Evolutionary conservation across 768 basidiomycete species (phyloP), one percentile per base, ranked within the genome.

Genomic region (Pleurotus ostreatus): DNA sequence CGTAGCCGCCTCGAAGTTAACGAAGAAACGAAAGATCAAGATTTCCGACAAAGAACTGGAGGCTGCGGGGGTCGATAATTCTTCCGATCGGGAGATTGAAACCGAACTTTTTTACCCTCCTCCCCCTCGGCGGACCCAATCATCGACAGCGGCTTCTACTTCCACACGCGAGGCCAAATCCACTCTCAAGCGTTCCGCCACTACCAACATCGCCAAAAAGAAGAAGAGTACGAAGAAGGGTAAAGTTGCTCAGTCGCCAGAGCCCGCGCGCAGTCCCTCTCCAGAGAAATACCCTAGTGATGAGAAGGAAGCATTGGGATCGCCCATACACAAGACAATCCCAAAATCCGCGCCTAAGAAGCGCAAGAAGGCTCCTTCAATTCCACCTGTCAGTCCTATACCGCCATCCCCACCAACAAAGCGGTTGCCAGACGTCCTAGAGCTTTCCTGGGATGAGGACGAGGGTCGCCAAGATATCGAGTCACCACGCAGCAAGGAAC

Each of bases 31-130:
- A 74, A 75, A 80, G 65, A 66, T 78, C 57, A 59, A 63, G 38
- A 64, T 68, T 22, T 38, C 67, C n/a, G 15, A 55, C 43, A 71
- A 71, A 59, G 69, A 77, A 46, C 81, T 87, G 39, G 79, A 86
- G 26, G 68, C 68, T 4, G 79, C 80, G 8, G 82, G 79, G 5
- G 68, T 84, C 30, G 84, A 86, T 57, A 89, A 90, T 58, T 85
- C 86, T 4, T 79, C 78, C 20, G 90, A 92, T 63, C 69, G 74
- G 62, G 87, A 86, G 40, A 75, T 92, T 12, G 84, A 85, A 60
- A 78, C 79, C 2, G 86, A 81, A 7, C 58, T 65, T 4, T 65
- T 86, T 20, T 57, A 74, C 20, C 68, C 64, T 41, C 70, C 74
- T 22, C 68, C 64, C 38, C 70, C 75, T 5, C 81, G 80, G 39